phyloP scores from a whole-genome alignment of 306 rosid species.

The Citrullus amarus region DNA sequence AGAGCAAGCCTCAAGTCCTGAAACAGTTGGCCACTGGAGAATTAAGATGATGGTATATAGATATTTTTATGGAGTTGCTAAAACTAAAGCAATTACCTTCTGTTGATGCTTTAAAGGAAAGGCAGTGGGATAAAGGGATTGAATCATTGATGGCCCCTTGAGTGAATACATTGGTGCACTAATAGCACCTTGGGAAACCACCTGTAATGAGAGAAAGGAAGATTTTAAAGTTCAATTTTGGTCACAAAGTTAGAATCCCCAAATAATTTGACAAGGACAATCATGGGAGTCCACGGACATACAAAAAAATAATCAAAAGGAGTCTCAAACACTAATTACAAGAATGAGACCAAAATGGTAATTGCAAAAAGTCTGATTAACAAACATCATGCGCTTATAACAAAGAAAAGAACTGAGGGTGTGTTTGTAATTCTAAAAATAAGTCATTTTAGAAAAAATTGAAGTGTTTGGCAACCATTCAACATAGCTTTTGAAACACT shows the following conservation, averaged over 20 bases:
- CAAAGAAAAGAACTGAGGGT: too few relatives aligned
- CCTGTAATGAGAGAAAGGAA: slow-evolving; percentile 27
- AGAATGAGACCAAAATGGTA: too few relatives aligned
- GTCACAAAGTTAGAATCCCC: not conserved
- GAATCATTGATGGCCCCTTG: slow-evolving; percentile 91
- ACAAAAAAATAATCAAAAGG: too few relatives aligned
- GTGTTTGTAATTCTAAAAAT: too few relatives aligned
- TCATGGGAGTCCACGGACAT: too few relatives aligned
- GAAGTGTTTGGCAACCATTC: too few relatives aligned
- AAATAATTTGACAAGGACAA: too few relatives aligned
- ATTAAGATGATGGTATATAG: not conserved
- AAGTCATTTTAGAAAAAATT: too few relatives aligned
- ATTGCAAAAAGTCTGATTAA: too few relatives aligned
- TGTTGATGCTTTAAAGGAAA: slow-evolving; percentile 96
- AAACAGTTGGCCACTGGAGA: slow-evolving; percentile 1
- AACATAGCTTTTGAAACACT: too few relatives aligned
- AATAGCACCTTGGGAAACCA: slow-evolving; percentile 94
- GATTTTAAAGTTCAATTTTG: not conserved
- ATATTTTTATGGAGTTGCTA: not conserved
- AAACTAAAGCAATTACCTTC: slow-evolving; percentile 42
- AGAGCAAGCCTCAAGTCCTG: slow-evolving; percentile 96
- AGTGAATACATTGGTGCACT: slow-evolving; percentile 82
- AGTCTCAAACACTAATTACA: too few relatives aligned
- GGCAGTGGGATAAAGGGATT: slow-evolving; percentile 73
- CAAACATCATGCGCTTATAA: too few relatives aligned